Base-by-base conservation (phyloP, 78 protist species). In the Protostelium mycophagum region DNA sequence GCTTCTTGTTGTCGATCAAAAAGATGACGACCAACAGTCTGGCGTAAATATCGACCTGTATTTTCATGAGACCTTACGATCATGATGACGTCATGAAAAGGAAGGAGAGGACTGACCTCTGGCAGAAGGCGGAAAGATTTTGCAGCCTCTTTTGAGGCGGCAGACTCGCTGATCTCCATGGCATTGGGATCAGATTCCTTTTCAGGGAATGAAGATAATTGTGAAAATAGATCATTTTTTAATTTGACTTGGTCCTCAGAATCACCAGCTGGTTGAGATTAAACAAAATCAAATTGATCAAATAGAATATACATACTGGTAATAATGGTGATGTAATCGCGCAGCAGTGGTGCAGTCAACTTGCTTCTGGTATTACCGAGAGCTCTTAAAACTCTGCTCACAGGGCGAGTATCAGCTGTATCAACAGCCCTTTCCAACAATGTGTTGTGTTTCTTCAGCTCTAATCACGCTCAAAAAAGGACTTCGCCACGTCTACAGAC, bases 21-120 rank as follows among this genome's bases (percentile, higher is more conserved):
- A 28, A n/a, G 38, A 93, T 86, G 37, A 92, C 34, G 38, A 90
- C 89, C 87, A 97, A 94, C 1, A 97, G 88, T 0, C 86, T 93
- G 35, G 96, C 36, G 93, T 92, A 94, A 34, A 83, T 88, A 86
- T 97, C 98, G 31, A 89, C 93, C 85, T 97, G 16, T 16, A 51
- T 16, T 51, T 5, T 5, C 5, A 51, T 51, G 31, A 51, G 73
- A 51, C 16, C 73, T 25, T 16, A 16, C 31, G 16, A 51, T 51
- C 73, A 51, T n/a, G n/a, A n/a, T n/a, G n/a, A n/a, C 31, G 16
- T 51, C 73, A 16, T 51, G 73, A 51, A 51, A 16, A 51, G 73
- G 73, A 25, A 51, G 5, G 73, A 51, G 73, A 16, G 5, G 73
- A 51, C 16, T 51, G 31, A 51, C 73, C 73, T 51, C 98, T 0